Base-by-base conservation (phyloP, 192 early-diverging fungal species). In the Dissophora globulifera region DNA sequence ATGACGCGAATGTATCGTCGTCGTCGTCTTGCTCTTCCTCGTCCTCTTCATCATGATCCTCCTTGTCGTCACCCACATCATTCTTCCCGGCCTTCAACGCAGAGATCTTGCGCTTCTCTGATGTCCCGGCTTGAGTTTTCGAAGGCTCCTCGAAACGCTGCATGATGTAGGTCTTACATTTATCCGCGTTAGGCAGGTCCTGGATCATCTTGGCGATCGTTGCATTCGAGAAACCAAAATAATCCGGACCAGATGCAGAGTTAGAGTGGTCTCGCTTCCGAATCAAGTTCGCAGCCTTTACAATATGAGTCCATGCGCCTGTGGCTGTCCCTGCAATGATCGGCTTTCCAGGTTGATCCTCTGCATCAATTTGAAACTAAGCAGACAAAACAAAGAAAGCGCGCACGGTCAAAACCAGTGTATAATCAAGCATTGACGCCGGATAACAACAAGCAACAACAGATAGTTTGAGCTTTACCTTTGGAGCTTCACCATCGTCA, bases 191-290 rank as follows among this genome's bases (percentile, higher is more conserved):
- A 0, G 93, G 94, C 25, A 97, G 78, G 55, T 93, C 94, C 70
- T 97, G 95, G n/a, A 97, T 92, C 84, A 94, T 84, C 59, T 90
- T 92, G 12, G 86, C 84, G 48, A 97, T 91, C 12, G 93, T 95
- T 4, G 92, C 91, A 50, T 94, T 89, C n/a, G 93, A 89, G 46
- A 97, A 92, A 0, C 95, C 95, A 83, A 92, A 97, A 63, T 93
- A 95, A 62, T 97, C 95, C 5, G 94, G 94, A 6, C 95, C 94
- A 10, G 88, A 91, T 2, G 91, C 92, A 29, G 92, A 93, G 69
- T 92, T 93, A 11, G 89, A 89, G 46, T 92, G 89, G 33, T 94
- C 90, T 10, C 90, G 86, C 23, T 91, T 82, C 27, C 94, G 84
- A 53, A 97, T 85, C 26, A 83, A 83, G 76, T 97, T 93, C 4